These are phyloP conservation scores for Mucor lusitanicus DNA, from an alignment of 371 early-diverging fungal species.

Conservation along the genomic window DNA sequence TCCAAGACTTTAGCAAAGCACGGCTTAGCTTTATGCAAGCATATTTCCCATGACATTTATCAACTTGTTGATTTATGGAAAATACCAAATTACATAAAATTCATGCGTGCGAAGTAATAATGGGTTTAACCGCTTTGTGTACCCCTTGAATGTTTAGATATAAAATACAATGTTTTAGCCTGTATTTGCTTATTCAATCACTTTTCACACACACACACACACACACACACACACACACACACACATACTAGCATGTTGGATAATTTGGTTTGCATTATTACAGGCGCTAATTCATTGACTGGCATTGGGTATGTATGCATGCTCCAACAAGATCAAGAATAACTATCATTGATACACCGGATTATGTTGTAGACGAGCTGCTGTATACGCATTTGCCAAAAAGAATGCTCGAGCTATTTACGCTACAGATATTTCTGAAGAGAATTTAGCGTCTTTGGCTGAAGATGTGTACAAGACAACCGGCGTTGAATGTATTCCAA, in stretches of 20 bases:
- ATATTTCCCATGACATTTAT: not conserved
- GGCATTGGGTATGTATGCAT: slow-evolving; percentile 50
- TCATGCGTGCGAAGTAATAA: not conserved
- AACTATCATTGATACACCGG: not conserved
- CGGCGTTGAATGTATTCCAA: slow-evolving; percentile 39
- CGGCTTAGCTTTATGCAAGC: too few species aligned
- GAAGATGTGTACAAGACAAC: slow-evolving; percentile 39
- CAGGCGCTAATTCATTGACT: slow-evolving; percentile 48
- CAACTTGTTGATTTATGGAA: not conserved
- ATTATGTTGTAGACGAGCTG: slow-evolving; percentile 46
- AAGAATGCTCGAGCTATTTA: slow-evolving; percentile 45
- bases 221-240: not conserved
- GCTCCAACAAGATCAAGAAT: not conserved
- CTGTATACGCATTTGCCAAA: slow-evolving; percentile 44
- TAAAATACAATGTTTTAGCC: not conserved
- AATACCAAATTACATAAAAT: not conserved
- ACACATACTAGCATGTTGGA: not conserved
- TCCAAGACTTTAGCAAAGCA: not conserved
- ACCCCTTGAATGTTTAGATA: not conserved
- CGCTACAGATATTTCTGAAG: slow-evolving; percentile 39
- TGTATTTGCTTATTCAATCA: not conserved
- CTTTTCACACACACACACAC: not conserved
- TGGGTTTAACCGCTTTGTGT: not conserved
- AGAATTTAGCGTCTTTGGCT: slow-evolving; percentile 35
- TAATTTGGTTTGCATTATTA: slow-evolving; percentile 45